phyloP scores from a whole-genome alignment of 129 eudicot genomes.

The Flaveria sonorensis region DNA sequence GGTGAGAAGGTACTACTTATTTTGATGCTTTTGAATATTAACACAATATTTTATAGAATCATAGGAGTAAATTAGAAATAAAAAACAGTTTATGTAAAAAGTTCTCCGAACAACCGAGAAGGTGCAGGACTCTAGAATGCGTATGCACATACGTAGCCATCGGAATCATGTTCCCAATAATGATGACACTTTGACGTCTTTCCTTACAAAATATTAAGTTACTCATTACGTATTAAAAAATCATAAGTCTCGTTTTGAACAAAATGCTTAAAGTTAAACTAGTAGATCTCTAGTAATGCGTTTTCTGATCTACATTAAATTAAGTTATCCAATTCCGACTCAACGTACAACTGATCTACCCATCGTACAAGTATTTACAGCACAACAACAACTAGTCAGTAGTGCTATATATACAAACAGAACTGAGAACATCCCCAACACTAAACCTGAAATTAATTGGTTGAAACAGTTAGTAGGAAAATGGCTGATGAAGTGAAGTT shows the following conservation, averaged over 20 bases:
- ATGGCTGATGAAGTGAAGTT: conserved; percentile 17
- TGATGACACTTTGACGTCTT: background rate
- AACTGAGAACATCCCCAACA: background rate
- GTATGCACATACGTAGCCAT: background rate
- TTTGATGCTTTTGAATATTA: too few species aligned
- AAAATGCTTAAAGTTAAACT: too few species aligned
- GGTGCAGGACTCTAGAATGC: background rate
- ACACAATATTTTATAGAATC: too few species aligned
- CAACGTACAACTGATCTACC: background rate
- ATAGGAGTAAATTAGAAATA: too few species aligned
- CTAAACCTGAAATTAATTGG: background rate
- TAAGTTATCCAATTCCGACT: background rate
- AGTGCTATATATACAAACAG: background rate
- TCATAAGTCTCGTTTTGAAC: too few species aligned
- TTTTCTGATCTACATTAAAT: background rate
- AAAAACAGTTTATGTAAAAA: too few species aligned
- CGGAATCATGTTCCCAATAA: background rate
- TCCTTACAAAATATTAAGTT: too few species aligned
- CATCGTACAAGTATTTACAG: background rate
- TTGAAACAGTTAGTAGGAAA: background rate
- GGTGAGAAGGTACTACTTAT: too few species aligned
- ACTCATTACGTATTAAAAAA: too few species aligned
- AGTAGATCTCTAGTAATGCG: too few species aligned
- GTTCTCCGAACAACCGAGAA: background rate
- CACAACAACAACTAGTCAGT: background rate